Evolutionary conservation across 2,329 filamentous ascomycete genomes (phyloP).

Genomic region (Zymoseptoria passerinii): DNA sequence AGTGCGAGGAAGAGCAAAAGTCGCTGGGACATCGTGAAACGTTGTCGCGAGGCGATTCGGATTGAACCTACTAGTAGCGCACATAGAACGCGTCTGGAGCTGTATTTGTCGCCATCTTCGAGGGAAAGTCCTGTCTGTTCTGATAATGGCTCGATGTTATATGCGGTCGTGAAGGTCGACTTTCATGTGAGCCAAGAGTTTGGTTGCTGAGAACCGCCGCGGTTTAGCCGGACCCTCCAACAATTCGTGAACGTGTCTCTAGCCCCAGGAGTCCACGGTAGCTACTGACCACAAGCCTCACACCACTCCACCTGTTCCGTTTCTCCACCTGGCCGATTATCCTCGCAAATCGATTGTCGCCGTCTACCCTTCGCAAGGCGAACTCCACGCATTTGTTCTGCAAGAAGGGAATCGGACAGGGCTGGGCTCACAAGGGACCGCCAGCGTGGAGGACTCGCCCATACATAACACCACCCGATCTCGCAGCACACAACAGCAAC

Average conservation of each 20-base stretch:
- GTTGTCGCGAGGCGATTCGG: conserved; percentile 30
- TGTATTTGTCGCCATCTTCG: background rate
- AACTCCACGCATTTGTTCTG: conserved; percentile 1
- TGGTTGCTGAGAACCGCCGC: background rate
- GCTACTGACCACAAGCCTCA: background rate
- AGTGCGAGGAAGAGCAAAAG: background rate
- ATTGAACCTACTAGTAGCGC: conserved; percentile 72
- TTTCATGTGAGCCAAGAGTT: background rate
- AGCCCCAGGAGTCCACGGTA: background rate
- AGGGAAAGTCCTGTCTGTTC: background rate
- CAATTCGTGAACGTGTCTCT: background rate
- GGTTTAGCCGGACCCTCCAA: background rate
- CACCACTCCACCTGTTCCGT: background rate
- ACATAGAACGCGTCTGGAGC: conserved; percentile 77
- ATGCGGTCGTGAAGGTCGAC: background rate
- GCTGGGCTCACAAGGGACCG: conserved; percentile 22
- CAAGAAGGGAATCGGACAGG: conserved; percentile 11
- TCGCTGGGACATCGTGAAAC: background rate
- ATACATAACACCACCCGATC: conserved; percentile 1
- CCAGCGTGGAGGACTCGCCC: conserved; percentile 24
- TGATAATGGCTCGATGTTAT: background rate
- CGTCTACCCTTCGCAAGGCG: background rate
- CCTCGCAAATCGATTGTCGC: background rate
- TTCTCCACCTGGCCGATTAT: background rate
- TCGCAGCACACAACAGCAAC: conserved; percentile 31